A percentile compares a stretch with the other conserved stretches of the same genome.
These are phyloP conservation scores for Laetiporus sulphureus DNA, from an alignment of 1,284 basidiomycete genomes.

Conservation along the genomic window DNA sequence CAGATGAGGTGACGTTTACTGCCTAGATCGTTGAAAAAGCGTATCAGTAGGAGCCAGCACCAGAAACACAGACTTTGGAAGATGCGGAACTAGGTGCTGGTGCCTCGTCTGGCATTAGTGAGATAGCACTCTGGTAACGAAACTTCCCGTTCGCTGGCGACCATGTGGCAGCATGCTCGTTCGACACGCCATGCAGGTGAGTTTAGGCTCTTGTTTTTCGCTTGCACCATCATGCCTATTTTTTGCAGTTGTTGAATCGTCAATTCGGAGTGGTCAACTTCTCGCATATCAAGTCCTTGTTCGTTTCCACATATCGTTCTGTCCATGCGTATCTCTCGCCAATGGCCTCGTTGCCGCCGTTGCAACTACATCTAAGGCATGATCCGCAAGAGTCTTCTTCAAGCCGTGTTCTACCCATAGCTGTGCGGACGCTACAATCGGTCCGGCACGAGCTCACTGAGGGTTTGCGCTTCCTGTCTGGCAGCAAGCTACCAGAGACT, in stretches of 20 bases:
- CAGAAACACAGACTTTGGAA: slow-evolving; percentile 92
- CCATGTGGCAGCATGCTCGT: slow-evolving; percentile 96
- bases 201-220: slow-evolving; percentile 22
- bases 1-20: background rate
- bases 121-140: slow-evolving; percentile 89
- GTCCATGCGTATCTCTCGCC: slow-evolving; percentile 87
- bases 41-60: slow-evolving; percentile 94
- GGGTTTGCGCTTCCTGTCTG: slow-evolving; percentile 81
- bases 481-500: slow-evolving; percentile 87
- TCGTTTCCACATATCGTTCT: slow-evolving; percentile 83
- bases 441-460: slow-evolving; percentile 80
- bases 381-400: slow-evolving; percentile 81
- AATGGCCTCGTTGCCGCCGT: slow-evolving; percentile 80
- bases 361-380: slow-evolving; percentile 84
- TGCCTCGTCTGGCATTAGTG: slow-evolving; percentile 79
- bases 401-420: slow-evolving; percentile 76
- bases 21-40: slow-evolving; percentile 92
- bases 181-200: slow-evolving; percentile 97
- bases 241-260: slow-evolving; percentile 76
- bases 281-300: slow-evolving; percentile 78
- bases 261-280: slow-evolving; percentile 96
- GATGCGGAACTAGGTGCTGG: slow-evolving; percentile 82
- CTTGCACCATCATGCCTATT: slow-evolving; percentile 2
- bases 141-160: slow-evolving; percentile 96
- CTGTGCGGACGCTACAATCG: slow-evolving; percentile 63